Percentiles rank a stretch among this genome's conserved stretches.
Conservation (phyloP, 2,329 filamentous ascomycete genomes). For the Pseudogymnoascus destructans region DNA sequence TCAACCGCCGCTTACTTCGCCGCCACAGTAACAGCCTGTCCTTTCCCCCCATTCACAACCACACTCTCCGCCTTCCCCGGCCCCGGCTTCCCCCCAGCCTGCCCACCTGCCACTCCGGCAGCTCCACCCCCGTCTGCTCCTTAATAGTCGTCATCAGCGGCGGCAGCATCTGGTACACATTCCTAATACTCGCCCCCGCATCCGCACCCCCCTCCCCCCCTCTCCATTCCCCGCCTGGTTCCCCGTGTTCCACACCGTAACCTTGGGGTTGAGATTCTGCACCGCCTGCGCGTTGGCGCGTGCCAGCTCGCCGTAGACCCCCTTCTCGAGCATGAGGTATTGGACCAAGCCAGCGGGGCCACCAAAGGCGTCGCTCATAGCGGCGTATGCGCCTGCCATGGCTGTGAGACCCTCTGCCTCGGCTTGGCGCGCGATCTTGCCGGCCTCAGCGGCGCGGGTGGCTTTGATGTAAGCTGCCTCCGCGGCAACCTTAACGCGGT, state of each 20-base stretch:
- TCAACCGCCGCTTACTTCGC: too few relatives aligned
- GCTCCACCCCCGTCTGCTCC: slow-evolving; percentile 72
- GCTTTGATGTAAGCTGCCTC: slow-evolving; percentile 30
- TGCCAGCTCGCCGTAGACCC: slow-evolving; percentile 64
- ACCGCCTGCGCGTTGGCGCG: slow-evolving; percentile 66
- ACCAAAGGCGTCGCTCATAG: slow-evolving; percentile 59
- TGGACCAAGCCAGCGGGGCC: slow-evolving; percentile 67
- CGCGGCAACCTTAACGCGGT: not conserved
- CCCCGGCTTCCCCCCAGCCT: slow-evolving; percentile 28
- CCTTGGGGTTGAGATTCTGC: slow-evolving; percentile 71
- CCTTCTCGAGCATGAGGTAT: slow-evolving; percentile 79
- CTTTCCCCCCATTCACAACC: not conserved
- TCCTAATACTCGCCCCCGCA: slow-evolving; percentile 52
- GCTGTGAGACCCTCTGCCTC: slow-evolving; percentile 66
- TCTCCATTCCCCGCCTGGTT: slow-evolving; percentile 30
- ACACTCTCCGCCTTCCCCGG: not conserved
- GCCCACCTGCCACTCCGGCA: slow-evolving; percentile 64
- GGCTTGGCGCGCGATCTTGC: slow-evolving; percentile 47
- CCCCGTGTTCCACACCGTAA: slow-evolving; percentile 81
- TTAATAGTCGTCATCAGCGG: slow-evolving; percentile 76
- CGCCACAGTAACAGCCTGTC: not conserved
- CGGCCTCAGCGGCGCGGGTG: slow-evolving; percentile 42
- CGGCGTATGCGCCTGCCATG: slow-evolving; percentile 69
- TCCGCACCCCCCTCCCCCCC: slow-evolving; percentile 37
- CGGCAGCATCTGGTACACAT: slow-evolving; percentile 73